Evolutionary conservation across 2,329 filamentous ascomycete genomes (phyloP), one percentile per base, ranked within the genome.

Genomic region (Colletotrichum melonis): DNA sequence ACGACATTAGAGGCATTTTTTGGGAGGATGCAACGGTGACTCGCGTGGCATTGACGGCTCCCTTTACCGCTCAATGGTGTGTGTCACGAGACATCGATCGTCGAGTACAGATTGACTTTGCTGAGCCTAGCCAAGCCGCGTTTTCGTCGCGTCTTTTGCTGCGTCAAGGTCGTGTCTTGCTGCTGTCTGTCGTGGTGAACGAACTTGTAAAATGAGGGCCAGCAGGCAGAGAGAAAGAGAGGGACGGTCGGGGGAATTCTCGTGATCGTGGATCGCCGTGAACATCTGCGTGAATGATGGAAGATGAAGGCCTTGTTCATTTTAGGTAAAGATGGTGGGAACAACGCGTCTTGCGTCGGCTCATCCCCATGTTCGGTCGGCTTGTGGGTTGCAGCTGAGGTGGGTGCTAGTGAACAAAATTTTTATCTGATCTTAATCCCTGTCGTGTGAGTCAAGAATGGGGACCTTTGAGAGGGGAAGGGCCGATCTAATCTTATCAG

Each of bases 401-500:
- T 42, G 38, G 38, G 19, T 49, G 42, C 42, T 49, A 30, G 52
- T 19, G 49, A 19, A 16, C 22, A 60, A 24, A 56, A 42, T 12
- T 59, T 66, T 73, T 73, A 71, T 73, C 71, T 71, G 71, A 73
- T 73, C 57, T n/a, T 52, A 30, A 73, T 63, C 71, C 71, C 60
- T 73, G 71, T 26, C 28, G 46, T 63, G 49, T 73, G 71, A 73
- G 71, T 73, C 71, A 71, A 70, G 46, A 60, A 73, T 64, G 62
- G 67, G 49, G 56, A 62, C 46, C 49, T 52, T 57, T 62, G 35
- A 14, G 67, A 35, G 67, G 63, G 60, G 71, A 73, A 71, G 62
- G 28, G 54, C 67, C 67, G 71, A 73, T 73, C 67, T 73, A 73
- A 73, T 73, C 71, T 73, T 73, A 73, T 73, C 71, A 66, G 71